Evolutionary conservation across 345 rosid species (phyloP).

Genomic region (Lepidium africanum): DNA sequence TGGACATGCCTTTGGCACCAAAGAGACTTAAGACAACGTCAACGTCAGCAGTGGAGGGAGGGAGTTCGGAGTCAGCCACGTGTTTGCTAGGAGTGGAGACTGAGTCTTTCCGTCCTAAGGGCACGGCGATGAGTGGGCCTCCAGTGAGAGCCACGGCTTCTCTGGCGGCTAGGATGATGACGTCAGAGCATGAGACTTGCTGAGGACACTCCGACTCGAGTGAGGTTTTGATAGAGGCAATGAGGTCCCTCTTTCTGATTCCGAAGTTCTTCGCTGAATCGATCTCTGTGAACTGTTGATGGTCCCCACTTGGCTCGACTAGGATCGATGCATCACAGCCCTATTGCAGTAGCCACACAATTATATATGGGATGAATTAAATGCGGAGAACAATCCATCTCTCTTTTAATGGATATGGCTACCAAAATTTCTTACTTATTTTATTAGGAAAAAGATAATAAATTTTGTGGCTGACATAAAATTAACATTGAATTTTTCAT

Average conservation of each 20-base stretch:
- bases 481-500: not conserved
- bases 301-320: constrained; percentile 22
- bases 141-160: constrained; percentile 32
- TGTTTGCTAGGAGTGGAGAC: constrained; percentile 12
- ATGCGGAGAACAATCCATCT: not conserved
- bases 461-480: not conserved
- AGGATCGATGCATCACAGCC: constrained; percentile 47
- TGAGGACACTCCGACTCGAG: constrained; percentile 34
- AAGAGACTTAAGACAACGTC: constrained; percentile 29
- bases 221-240: constrained; percentile 29
- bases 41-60: constrained; percentile 35
- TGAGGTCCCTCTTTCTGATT: constrained; percentile 36
- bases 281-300: constrained; percentile 23
- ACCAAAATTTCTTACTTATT: not conserved
- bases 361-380: not conserved
- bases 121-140: constrained; percentile 35
- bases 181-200: constrained; percentile 43
- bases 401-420: not conserved
- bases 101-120: constrained; percentile 36
- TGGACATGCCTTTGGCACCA: constrained; percentile 26
- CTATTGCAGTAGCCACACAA: constrained; percentile 8
- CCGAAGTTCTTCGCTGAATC: constrained; percentile 36
- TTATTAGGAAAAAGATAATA: not conserved
- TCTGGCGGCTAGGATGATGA: constrained; percentile 40
- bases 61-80: constrained; percentile 35